These are phyloP conservation scores for Purpureocillium lavendulum DNA, from an alignment of 2,329 filamentous ascomycete species.

Conservation along the genomic window DNA sequence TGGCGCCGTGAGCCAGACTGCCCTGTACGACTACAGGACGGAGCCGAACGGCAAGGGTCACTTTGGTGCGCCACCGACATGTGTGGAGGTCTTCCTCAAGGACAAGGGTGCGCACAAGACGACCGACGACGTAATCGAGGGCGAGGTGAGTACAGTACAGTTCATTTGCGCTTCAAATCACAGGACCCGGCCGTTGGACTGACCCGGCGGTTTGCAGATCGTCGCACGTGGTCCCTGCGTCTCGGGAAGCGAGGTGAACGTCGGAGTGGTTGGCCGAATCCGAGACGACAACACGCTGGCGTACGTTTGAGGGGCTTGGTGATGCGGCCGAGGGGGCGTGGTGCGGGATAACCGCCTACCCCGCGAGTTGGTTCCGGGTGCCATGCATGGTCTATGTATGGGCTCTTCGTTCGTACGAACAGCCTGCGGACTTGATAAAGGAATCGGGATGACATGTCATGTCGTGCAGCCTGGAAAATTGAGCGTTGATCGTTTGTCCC, in stretches of 20 bases:
- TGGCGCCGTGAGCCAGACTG: constrained; percentile 80
- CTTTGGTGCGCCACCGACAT: constrained; percentile 76
- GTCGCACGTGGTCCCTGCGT: constrained; percentile 67
- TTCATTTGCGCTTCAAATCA: not conserved
- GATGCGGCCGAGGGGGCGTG: too few relatives aligned
- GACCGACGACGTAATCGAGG: constrained; percentile 51
- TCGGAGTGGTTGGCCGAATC: constrained; percentile 58
- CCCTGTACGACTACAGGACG: constrained; percentile 77
- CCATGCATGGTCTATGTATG: too few relatives aligned
- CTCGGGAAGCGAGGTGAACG: constrained; percentile 52
- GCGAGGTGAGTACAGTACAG: constrained; percentile 44
- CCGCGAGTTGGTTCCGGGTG: too few relatives aligned
- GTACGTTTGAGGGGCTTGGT: constrained; percentile 26
- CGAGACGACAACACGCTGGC: constrained; percentile 66
- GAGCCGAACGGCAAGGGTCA: constrained; percentile 39
- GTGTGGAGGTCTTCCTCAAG: constrained; percentile 67
- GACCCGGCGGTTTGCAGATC: constrained; percentile 42
- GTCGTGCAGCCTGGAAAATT: too few relatives aligned
- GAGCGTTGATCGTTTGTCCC: too few relatives aligned
- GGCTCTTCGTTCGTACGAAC: too few relatives aligned
- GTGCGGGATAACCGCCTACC: too few relatives aligned
- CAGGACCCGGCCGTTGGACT: not conserved
- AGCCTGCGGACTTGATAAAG: too few relatives aligned
- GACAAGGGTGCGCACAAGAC: constrained; percentile 54
- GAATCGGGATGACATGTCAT: too few relatives aligned